Evolutionary conservation across 2,329 filamentous ascomycete species (phyloP).

Genomic region (Teratosphaeriaceae sp.): DNA sequence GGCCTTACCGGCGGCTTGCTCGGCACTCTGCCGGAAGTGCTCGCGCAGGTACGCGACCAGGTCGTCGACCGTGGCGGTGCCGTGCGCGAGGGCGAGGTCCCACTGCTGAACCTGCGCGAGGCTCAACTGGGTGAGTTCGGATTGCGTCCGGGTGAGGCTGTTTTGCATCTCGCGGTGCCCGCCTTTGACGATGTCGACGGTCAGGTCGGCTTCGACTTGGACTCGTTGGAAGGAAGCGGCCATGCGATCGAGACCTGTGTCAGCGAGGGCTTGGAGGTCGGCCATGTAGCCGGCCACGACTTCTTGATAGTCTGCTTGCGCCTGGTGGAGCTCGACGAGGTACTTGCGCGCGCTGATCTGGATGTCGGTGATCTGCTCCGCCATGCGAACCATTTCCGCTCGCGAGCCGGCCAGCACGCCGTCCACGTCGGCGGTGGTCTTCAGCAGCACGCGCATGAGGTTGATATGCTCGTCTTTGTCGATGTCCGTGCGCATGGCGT

Average conservation of each 20-base stretch:
- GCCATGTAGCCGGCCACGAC: constrained; percentile 5
- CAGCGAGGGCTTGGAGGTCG: neutral
- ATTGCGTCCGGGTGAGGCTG: neutral
- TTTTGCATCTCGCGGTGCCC: neutral
- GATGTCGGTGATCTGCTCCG: constrained; percentile 9
- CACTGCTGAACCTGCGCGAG: neutral
- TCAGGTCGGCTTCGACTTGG: constrained; percentile 2
- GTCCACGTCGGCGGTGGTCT: neutral
- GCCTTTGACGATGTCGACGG: neutral
- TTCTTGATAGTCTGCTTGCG: constrained; percentile 10
- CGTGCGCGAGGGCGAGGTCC: neutral
- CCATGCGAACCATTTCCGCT: constrained; percentile 11
- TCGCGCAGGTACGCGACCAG: neutral
- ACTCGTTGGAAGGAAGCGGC: neutral
- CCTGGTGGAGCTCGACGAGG: constrained; percentile 10
- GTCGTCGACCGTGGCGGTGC: neutral
- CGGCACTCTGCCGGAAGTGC: neutral
- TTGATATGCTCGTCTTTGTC: constrained; percentile 41
- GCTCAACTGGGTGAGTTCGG: neutral
- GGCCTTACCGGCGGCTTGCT: neutral
- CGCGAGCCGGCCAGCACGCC: constrained; percentile 5
- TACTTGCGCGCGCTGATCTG: constrained; percentile 10
- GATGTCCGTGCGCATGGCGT: constrained; percentile 51
- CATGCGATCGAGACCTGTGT: neutral
- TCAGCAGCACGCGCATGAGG: constrained; percentile 10